Evolutionary conservation across 2,329 filamentous ascomycete genomes (phyloP), one percentile per base, ranked within the genome.

Genomic region (Paecilomyces sp.): DNA sequence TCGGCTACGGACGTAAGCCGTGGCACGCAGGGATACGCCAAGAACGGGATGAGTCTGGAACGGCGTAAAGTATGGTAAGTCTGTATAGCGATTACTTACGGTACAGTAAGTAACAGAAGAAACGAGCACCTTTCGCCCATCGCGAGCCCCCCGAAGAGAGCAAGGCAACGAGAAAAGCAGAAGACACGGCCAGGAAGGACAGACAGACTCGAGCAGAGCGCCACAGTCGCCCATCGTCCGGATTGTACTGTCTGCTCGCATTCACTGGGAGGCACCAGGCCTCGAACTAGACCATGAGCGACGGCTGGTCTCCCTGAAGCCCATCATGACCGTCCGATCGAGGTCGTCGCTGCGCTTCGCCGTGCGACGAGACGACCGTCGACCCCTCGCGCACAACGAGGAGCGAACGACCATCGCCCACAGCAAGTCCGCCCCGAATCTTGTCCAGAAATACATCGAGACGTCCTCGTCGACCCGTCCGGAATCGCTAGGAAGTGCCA

Each of bases 301-400:
- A 47, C 41, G 41, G 41, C 41, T 47, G 41, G 41, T 55, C 58
- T 51, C 55, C 41, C 18, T 47, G 18, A 47, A 18, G 41, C 41
- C 41, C 41, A 47, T 47, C 62, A 74, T 74, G 72, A 68, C 70
- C 58, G 64, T 71, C 62, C 68, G 70, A 65, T 71, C 71, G 65
- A 69, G 68, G 64, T 63, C 70, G 4, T 70, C 70, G 50, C 65
- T 72, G 62, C 71, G 70, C 61, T 69, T 67, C 64, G 66, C 69
- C 60, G 63, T 71, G 68, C 70, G 70, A 72, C 70, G 64, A 63
- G 66, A 66, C 58, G 63, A 68, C 61, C 30, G 61, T 28, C 64
- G 41, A 62, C 61, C 67, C 55, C 71, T 72, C 60, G 67, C 67
- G 53, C 64, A 65, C 63, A 64, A 69, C 55, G 63, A 67, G 11